A percentile compares a stretch with the other conserved stretches of the same genome.
Conservation (phyloP, 768 basidiomycete genomes). For the Cubamyces lactineus region DNA sequence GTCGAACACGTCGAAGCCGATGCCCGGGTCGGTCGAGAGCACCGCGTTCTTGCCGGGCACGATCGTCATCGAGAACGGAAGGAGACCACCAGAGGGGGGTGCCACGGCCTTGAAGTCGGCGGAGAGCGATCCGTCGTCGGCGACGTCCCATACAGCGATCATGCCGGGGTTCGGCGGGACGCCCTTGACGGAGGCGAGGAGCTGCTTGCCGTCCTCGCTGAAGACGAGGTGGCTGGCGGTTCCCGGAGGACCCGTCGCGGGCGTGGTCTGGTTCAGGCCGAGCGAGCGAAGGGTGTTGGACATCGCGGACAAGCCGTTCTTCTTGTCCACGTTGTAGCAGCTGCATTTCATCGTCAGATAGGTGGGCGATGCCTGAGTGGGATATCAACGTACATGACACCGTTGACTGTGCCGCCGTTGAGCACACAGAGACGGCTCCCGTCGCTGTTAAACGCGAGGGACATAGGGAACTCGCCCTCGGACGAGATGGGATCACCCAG, state of each 20-base stretch:
- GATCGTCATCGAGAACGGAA: constrained; percentile 52
- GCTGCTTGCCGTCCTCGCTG: constrained; percentile 46
- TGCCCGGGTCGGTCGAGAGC: constrained; percentile 34
- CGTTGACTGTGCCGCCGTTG: constrained; percentile 49
- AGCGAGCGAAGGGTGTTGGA: constrained; percentile 47
- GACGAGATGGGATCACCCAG: constrained; percentile 30
- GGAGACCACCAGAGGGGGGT: constrained; percentile 45
- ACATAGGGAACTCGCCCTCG: constrained; percentile 35
- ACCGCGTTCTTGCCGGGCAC: constrained; percentile 37
- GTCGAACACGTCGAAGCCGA: constrained; percentile 37
- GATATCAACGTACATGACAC: constrained; percentile 39
- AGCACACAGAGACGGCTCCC: constrained; percentile 31
- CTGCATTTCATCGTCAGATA: constrained; percentile 27
- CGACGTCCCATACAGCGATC: constrained; percentile 54
- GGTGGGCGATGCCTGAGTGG: neutral
- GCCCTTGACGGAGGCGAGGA: constrained; percentile 55
- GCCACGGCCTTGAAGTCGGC: constrained; percentile 41
- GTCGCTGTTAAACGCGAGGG: constrained; percentile 27
- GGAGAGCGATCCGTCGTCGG: constrained; percentile 48
- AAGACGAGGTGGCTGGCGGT: constrained; percentile 51
- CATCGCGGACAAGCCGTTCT: constrained; percentile 44
- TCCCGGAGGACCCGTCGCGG: constrained; percentile 51
- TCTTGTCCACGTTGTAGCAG: constrained; percentile 49
- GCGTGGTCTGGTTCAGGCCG: constrained; percentile 53
- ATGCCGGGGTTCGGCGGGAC: constrained; percentile 49